These are phyloP conservation scores for Ulota crispa DNA, from an alignment of 225 moss, liverwort and hornwort species.

Conservation along the genomic window DNA sequence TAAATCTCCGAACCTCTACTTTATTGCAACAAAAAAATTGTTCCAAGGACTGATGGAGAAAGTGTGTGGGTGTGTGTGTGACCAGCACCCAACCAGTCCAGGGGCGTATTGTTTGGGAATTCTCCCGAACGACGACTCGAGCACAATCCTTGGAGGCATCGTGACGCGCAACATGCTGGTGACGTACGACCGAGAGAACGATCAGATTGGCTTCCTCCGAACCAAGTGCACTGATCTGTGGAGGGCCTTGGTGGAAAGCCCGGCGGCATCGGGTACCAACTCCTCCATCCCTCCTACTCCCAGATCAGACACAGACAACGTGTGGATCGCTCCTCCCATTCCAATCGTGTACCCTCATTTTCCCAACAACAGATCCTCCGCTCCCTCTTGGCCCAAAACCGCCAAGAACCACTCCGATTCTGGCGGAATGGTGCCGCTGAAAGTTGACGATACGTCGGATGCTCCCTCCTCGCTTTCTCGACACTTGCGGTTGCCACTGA, in stretches of 20 bases:
- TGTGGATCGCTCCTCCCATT: slow-evolving; percentile 9
- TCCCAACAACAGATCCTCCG: background rate
- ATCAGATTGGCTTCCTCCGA: slow-evolving; percentile 67
- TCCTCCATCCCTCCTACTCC: background rate
- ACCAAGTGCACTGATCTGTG: slow-evolving; percentile 77
- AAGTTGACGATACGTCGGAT: slow-evolving; percentile 11
- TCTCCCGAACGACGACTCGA: slow-evolving; percentile 71
- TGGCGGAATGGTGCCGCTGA: slow-evolving; percentile 3
- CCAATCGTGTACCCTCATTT: background rate
- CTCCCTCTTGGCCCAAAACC: slow-evolving; percentile 6
- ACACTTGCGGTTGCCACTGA: background rate
- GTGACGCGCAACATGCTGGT: slow-evolving; percentile 85
- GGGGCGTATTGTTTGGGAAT: slow-evolving; percentile 77
- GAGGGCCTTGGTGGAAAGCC: slow-evolving; percentile 31
- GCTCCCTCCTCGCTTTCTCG: slow-evolving; percentile 13
- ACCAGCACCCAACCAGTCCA: slow-evolving; percentile 49
- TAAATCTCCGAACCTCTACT: no score
- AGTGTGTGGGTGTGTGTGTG: background rate
- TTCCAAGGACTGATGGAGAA: background rate
- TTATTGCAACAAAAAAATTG: no score
- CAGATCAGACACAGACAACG: background rate
- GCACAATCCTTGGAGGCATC: slow-evolving; percentile 79
- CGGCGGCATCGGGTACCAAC: background rate
- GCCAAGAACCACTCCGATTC: slow-evolving; percentile 17
- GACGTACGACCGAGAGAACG: slow-evolving; percentile 65